A percentile compares a stretch with the other conserved stretches of the same genome.
Conservation (phyloP, 495 filamentous ascomycete genomes). For the Penicillium roqueforti region DNA sequence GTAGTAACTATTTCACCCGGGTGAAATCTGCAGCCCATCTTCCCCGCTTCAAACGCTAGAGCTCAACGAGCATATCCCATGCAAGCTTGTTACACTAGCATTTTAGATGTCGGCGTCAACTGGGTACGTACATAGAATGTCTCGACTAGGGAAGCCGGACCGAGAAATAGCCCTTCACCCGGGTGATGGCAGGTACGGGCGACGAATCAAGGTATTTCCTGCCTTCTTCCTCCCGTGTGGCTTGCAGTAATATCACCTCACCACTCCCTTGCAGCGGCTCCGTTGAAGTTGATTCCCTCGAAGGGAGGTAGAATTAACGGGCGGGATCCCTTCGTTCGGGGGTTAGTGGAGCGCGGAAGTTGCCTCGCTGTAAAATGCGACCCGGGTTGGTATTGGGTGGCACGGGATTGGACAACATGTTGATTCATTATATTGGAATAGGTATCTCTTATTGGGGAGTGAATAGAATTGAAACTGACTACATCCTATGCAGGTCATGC, state of each 20-base stretch:
- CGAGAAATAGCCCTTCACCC: too few species aligned
- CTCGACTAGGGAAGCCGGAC: too few species aligned
- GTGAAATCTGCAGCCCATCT: conserved; percentile 3
- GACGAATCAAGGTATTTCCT: too few species aligned
- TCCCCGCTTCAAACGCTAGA: background rate
- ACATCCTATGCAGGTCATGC: background rate
- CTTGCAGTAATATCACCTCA: conserved; percentile 5
- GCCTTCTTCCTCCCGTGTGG: background rate
- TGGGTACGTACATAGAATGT: too few species aligned
- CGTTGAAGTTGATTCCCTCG: background rate
- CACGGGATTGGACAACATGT: background rate
- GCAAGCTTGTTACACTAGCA: background rate
- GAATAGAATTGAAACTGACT: background rate
- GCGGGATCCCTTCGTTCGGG: background rate
- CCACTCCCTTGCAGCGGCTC: background rate
- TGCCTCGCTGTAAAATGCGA: conserved; percentile 8
- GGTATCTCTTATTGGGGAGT: background rate
- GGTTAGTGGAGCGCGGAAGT: background rate
- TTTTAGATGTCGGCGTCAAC: too few species aligned
- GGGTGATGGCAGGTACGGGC: too few species aligned
- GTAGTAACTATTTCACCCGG: conserved; percentile 10
- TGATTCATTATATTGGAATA: background rate
- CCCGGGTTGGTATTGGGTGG: background rate
- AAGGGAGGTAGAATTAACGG: background rate
- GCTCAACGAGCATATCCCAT: background rate